phyloP scores from a whole-genome alignment of 1,139 yeast species.

The Taiozyma onychis region DNA sequence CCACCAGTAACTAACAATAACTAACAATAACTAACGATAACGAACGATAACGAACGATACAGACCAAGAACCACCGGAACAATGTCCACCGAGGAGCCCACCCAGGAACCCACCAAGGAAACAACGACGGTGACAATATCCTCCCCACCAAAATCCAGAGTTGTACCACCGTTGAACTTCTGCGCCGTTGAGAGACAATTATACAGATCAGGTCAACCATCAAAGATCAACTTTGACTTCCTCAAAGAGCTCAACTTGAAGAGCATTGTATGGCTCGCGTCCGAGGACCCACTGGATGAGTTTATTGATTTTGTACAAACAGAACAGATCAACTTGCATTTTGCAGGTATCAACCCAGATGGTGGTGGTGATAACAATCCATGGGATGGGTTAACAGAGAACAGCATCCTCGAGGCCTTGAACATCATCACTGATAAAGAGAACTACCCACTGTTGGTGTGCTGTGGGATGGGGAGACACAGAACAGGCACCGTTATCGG shows the following conservation, averaged over 20 bases:
- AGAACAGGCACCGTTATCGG: slow-evolving; percentile 96
- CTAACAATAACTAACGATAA: too few relatives aligned
- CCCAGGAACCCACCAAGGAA: neutral
- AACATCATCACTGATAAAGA: slow-evolving; percentile 64
- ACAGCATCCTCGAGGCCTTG: slow-evolving; percentile 72
- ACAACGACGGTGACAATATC: neutral
- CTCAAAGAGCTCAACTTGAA: slow-evolving; percentile 65
- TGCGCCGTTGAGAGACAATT: slow-evolving; percentile 88
- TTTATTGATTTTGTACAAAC: slow-evolving; percentile 76
- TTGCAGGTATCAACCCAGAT: slow-evolving; percentile 51
- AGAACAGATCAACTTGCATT: slow-evolving; percentile 57
- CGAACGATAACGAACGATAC: too few relatives aligned
- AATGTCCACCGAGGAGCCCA: too few relatives aligned
- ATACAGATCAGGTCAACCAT: slow-evolving; percentile 93
- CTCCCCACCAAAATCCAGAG: slow-evolving; percentile 51
- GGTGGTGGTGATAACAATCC: slow-evolving; percentile 82
- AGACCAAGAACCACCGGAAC: too few relatives aligned
- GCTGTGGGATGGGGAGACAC: slow-evolving; percentile 98
- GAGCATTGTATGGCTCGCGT: slow-evolving; percentile 89
- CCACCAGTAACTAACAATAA: too few relatives aligned
- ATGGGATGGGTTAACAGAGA: slow-evolving; percentile 94
- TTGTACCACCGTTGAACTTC: slow-evolving; percentile 91
- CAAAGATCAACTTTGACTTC: slow-evolving; percentile 87
- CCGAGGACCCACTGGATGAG: slow-evolving; percentile 91
- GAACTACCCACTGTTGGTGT: slow-evolving; percentile 81